Evolutionary conservation across 1,284 basidiomycete species (phyloP).

Genomic region (Phlebopus sp.): DNA sequence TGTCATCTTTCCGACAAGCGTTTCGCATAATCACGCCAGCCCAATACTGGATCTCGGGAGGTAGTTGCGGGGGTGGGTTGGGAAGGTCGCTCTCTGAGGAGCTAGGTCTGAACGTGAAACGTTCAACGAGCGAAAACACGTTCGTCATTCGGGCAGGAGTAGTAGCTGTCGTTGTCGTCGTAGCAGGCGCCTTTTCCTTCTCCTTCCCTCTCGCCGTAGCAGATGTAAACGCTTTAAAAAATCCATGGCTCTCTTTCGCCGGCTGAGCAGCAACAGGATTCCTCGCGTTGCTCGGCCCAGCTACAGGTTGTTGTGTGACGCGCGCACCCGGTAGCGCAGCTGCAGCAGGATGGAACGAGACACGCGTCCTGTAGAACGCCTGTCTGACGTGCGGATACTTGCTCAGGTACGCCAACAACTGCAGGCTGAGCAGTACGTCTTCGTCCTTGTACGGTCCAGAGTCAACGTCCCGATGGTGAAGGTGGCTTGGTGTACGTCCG

Average conservation of each 20-base stretch:
- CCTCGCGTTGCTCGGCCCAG: conserved; percentile 25
- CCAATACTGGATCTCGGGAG: conserved; percentile 97
- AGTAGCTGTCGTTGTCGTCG: conserved; percentile 16
- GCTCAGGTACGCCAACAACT: conserved; percentile 93
- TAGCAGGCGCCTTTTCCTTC: conserved; percentile 36
- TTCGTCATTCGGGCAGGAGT: conserved; percentile 59
- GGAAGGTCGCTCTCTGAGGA: conserved; percentile 73
- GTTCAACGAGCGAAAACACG: conserved; percentile 94
- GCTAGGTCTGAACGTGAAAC: conserved; percentile 92
- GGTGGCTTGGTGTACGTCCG: conserved; percentile 23
- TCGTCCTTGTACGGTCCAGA: conserved; percentile 86
- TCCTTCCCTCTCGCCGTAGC: conserved; percentile 40
- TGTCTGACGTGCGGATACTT: conserved; percentile 99
- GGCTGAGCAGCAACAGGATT: conserved; percentile 12
- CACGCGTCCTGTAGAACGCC: conserved; percentile 86
- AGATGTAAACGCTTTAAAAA: conserved; percentile 40
- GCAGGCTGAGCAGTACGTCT: conserved; percentile 88
- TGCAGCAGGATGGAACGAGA: conserved; percentile 71
- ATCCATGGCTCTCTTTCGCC: conserved; percentile 29
- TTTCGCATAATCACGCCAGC: conserved; percentile 99
- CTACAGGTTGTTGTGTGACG: conserved; percentile 16
- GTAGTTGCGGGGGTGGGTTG: conserved; percentile 70
- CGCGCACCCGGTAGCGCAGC: conserved; percentile 34
- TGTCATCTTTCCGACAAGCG: conserved; percentile 96
- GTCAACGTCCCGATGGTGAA: conserved; percentile 33